phyloP scores from a whole-genome alignment of 2,329 filamentous ascomycete genomes.

The Corinectria fuckeliana region DNA sequence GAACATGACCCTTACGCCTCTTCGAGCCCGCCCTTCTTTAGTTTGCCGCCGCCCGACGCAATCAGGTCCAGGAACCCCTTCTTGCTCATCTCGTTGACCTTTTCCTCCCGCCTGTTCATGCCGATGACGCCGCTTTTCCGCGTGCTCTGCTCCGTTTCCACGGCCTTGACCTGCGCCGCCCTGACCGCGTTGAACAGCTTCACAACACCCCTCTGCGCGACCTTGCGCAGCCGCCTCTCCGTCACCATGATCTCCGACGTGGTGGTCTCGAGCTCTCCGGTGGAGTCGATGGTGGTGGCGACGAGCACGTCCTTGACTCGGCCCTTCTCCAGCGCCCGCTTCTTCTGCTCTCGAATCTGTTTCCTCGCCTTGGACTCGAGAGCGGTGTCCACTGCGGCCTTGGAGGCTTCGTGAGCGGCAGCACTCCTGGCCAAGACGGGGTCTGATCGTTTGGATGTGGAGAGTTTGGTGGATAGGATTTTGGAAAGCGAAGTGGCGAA shows the following conservation, averaged over 20 bases:
- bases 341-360: constrained; percentile 82
- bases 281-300: constrained; percentile 61
- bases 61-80: constrained; percentile 96
- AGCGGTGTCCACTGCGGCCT: constrained; percentile 74
- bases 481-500: constrained; percentile 94
- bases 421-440: constrained; percentile 89
- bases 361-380: constrained; percentile 82
- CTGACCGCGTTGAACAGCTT: constrained; percentile 96
- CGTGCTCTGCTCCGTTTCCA: constrained; percentile 74
- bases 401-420: constrained; percentile 73
- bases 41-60: constrained; percentile 64
- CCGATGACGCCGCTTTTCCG: constrained; percentile 79
- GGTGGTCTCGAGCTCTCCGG: constrained; percentile 51
- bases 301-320: constrained; percentile 85
- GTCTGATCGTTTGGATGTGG: constrained; percentile 80
- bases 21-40: constrained; percentile 65
- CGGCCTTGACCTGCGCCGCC: constrained; percentile 87
- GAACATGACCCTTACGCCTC: constrained; percentile 53
- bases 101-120: constrained; percentile 80
- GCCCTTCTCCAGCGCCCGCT: constrained; percentile 81
- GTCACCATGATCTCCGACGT: constrained; percentile 67
- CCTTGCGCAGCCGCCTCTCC: constrained; percentile 83
- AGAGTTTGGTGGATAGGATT: constrained; percentile 89
- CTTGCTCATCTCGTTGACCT: constrained; percentile 94
- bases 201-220: constrained; percentile 90